Conservation (phyloP, 305 asterid genomes). For the Rubia peregrina region DNA sequence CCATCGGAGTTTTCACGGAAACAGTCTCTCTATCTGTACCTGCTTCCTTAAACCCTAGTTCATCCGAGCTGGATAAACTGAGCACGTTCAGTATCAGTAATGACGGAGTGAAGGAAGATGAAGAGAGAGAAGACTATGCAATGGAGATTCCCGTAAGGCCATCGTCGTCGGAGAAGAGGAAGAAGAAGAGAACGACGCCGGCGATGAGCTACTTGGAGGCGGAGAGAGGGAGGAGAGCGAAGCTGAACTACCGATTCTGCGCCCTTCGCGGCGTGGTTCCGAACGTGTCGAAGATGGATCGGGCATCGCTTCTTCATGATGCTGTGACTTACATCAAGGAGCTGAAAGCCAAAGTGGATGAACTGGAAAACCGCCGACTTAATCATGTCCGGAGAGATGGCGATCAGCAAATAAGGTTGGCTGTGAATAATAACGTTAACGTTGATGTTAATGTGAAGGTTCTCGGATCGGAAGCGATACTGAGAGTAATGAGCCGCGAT, state of each 20-base stretch:
- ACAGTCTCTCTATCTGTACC: not conserved
- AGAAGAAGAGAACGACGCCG: not conserved
- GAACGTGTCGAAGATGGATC: conserved; percentile 31
- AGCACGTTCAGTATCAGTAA: not conserved
- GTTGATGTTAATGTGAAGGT: conserved; percentile 24
- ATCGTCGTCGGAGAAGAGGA: not conserved
- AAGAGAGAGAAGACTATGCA: not conserved
- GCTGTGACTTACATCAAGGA: conserved; percentile 30
- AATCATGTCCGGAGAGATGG: not conserved
- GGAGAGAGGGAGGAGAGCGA: conserved; percentile 31
- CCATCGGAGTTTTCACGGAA: not conserved
- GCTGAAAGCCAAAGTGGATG: conserved; percentile 24
- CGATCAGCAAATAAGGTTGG: no score
- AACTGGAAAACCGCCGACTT: conserved; percentile 17
- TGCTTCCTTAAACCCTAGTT: not conserved
- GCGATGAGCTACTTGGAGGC: conserved; percentile 27
- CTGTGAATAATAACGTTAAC: no score
- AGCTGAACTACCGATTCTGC: conserved; percentile 28
- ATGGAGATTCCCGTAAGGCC: not conserved
- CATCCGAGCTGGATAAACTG: not conserved
- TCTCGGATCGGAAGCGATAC: conserved; percentile 53
- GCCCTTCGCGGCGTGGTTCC: conserved; percentile 30
- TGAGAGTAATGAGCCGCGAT: conserved; percentile 49
- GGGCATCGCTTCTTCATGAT: conserved; percentile 31
- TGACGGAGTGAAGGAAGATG: not conserved